phyloP scores from a whole-genome alignment of 2,329 filamentous ascomycete species.

The Pseudopithomyces maydicus region DNA sequence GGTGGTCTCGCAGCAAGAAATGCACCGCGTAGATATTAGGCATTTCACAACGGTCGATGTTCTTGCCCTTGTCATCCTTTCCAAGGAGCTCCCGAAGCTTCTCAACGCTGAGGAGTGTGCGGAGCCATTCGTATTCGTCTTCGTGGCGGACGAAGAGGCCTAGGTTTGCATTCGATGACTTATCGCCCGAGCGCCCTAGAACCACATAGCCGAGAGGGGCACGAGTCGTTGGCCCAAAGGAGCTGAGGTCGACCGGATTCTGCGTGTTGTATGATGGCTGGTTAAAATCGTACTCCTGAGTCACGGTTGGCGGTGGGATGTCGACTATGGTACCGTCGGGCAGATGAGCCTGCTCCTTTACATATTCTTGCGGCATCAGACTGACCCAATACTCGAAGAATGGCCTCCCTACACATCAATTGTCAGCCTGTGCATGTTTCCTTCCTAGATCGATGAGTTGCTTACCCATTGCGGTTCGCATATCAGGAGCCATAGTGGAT shows the following conservation, averaged over 20 bases:
- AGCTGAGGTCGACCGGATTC: slow-evolving; percentile 24
- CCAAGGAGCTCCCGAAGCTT: slow-evolving; percentile 49
- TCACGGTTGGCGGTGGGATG: slow-evolving; percentile 17
- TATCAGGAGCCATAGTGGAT: slow-evolving; percentile 26
- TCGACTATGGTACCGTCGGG: slow-evolving; percentile 19
- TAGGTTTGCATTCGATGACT: slow-evolving; percentile 50
- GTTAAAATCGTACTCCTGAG: slow-evolving; percentile 18
- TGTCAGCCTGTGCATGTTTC: no score
- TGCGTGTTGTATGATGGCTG: slow-evolving; percentile 20
- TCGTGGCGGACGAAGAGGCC: slow-evolving; percentile 47
- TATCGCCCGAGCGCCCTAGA: slow-evolving; percentile 49
- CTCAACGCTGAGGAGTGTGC: slow-evolving; percentile 46
- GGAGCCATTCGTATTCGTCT: slow-evolving; percentile 53
- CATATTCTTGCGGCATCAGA: slow-evolving; percentile 20
- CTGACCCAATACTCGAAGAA: slow-evolving; percentile 30
- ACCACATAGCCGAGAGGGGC: slow-evolving; percentile 48
- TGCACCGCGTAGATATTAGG: slow-evolving; percentile 28
- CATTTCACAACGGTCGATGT: slow-evolving; percentile 36
- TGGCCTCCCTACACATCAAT: slow-evolving; percentile 2
- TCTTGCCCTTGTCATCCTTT: slow-evolving; percentile 48
- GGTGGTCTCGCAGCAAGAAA: slow-evolving; percentile 27
- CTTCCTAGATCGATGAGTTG: slow-evolving; percentile 19
- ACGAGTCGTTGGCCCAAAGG: slow-evolving; percentile 32
- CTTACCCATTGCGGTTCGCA: slow-evolving; percentile 26
- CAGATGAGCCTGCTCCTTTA: slow-evolving; percentile 21